These are phyloP conservation scores for Wallacemonas sp. DNA, from an alignment of 208 protist species.

Conservation along the genomic window DNA sequence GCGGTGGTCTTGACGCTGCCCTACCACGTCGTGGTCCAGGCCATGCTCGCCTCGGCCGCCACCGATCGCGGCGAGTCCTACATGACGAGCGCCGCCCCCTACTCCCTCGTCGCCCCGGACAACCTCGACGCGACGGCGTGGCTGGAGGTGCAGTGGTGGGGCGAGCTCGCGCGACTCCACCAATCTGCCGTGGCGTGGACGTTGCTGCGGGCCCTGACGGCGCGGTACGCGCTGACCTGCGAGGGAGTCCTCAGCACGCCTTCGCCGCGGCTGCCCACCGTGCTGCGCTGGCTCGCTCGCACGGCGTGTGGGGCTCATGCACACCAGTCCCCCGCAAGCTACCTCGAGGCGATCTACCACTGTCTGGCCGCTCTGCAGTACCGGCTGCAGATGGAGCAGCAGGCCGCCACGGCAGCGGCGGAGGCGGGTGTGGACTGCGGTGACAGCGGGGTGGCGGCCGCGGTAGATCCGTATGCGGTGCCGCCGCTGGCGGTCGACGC, in stretches of 20 bases:
- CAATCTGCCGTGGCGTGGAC: conserved; percentile 13
- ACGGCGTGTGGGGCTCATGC: conserved; percentile 13
- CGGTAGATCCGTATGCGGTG: neutral
- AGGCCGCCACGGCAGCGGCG: neutral
- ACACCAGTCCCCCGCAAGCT: conserved; percentile 14
- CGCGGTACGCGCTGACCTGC: conserved; percentile 35
- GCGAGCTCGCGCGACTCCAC: neutral
- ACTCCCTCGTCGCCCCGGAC: neutral
- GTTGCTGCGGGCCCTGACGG: conserved; percentile 33
- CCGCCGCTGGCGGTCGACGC: conserved; percentile 14
- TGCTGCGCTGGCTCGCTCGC: conserved; percentile 32
- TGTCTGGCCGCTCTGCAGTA: conserved; percentile 40
- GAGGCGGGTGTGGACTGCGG: neutral
- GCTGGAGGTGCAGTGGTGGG: conserved; percentile 34
- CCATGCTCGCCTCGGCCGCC: conserved; percentile 8
- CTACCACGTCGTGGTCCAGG: conserved; percentile 25
- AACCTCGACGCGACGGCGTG: conserved; percentile 16
- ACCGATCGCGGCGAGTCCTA: conserved; percentile 4
- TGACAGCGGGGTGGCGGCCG: neutral
- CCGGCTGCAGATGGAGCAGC: conserved; percentile 21
- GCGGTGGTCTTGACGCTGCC: conserved; percentile 38
- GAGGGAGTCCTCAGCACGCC: conserved; percentile 21
- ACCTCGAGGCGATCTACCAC: conserved; percentile 56
- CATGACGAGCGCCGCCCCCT: conserved; percentile 3
- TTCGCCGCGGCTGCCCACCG: conserved; percentile 39